Evolutionary conservation across 306 rosid genomes (phyloP).

Genomic region (Mimosa pudica): DNA sequence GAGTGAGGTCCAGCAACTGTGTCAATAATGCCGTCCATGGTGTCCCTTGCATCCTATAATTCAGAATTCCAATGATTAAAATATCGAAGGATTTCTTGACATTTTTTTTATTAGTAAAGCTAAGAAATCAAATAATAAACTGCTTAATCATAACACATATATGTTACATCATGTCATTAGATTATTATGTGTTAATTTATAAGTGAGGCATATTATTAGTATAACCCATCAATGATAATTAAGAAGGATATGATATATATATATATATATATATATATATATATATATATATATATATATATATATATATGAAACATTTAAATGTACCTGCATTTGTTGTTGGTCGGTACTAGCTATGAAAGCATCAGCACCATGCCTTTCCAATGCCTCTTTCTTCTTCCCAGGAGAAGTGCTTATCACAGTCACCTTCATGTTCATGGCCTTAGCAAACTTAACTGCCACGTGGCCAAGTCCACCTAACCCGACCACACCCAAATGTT

Average conservation of each 20-base stretch:
- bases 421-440: not conserved
- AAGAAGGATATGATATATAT: not conserved
- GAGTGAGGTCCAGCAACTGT: constrained; percentile 23
- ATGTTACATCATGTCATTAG: no score
- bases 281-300: no score
- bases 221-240: no score
- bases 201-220: no score
- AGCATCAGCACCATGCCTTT: not conserved
- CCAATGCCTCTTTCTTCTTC: not conserved
- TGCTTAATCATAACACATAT: no score
- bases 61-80: not conserved
- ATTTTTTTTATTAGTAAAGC: no score
- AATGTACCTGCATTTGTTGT: constrained; percentile 5
- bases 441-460: constrained; percentile 2
- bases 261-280: no score
- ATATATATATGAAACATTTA: not conserved
- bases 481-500: constrained; percentile 34
- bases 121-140: no score
- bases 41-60: constrained; percentile 37
- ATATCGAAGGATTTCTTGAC: no score
- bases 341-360: constrained; percentile 18
- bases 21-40: constrained; percentile 52
- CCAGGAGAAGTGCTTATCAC: constrained; percentile 10
- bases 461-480: not conserved
- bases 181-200: no score